A percentile compares a stretch with the other conserved stretches of the same genome.
Conservation (phyloP, 306 rosid species). For the Dalbergia cochinchinensis region DNA sequence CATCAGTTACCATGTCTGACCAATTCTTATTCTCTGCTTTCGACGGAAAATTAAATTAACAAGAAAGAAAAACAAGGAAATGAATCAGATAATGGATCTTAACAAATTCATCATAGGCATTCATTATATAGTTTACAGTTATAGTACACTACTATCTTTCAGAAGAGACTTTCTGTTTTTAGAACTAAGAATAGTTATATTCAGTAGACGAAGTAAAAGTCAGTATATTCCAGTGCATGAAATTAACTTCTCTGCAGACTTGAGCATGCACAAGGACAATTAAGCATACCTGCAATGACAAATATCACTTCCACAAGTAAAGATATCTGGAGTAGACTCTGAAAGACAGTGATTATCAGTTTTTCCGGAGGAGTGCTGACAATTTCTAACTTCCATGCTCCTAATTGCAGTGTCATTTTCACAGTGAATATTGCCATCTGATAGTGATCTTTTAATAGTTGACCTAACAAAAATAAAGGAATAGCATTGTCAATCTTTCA, state of each 20-base stretch:
- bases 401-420: conserved; percentile 60
- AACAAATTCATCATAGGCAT: background rate
- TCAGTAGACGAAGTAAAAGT: conserved; percentile 8
- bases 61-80: background rate
- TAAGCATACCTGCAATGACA: conserved; percentile 73
- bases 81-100: background rate
- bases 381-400: conserved; percentile 51
- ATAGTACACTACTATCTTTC: conserved; percentile 13
- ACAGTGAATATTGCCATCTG: conserved; percentile 76
- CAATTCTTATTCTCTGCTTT: background rate
- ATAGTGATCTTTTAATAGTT: conserved; percentile 80
- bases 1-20: background rate
- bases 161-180: conserved; percentile 6
- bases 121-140: background rate
- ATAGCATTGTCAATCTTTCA: background rate
- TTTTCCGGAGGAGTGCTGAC: conserved; percentile 54
- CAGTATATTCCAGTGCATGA: conserved; percentile 20
- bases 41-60: background rate
- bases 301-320: conserved; percentile 61
- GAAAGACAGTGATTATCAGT: conserved; percentile 49
- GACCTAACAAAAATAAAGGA: conserved; percentile 62
- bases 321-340: conserved; percentile 63
- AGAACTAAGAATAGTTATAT: conserved; percentile 1
- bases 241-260: conserved; percentile 12
- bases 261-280: conserved; percentile 33